phyloP scores from a whole-genome alignment of 2,329 filamentous ascomycete genomes.

The Xylariaceae sp. region DNA sequence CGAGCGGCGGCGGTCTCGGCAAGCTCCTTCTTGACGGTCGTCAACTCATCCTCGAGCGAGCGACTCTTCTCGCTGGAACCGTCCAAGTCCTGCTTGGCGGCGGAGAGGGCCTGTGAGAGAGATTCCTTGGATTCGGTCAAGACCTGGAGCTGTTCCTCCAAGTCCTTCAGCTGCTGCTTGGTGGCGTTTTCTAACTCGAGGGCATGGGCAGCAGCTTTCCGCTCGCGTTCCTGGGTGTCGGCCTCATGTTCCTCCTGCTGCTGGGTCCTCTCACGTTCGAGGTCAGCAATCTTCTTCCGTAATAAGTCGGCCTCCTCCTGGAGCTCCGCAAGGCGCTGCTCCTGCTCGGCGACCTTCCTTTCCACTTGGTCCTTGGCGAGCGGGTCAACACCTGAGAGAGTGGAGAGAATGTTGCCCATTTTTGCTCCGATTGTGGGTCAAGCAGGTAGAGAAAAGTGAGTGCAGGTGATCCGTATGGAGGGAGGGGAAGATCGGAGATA shows the following conservation, averaged over 20 bases:
- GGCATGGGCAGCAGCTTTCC: constrained; percentile 27
- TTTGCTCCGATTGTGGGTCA: constrained; percentile 5
- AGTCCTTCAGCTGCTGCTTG: constrained; percentile 20
- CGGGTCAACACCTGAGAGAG: constrained; percentile 35
- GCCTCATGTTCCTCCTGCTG: constrained; percentile 34
- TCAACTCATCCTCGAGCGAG: constrained; percentile 33
- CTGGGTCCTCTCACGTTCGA: constrained; percentile 32
- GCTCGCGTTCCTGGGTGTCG: constrained; percentile 31
- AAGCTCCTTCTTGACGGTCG: constrained; percentile 34
- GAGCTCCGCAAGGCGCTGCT: constrained; percentile 34
- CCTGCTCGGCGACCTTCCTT: constrained; percentile 37
- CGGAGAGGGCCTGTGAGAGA: constrained; percentile 31
- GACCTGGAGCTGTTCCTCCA: constrained; percentile 24
- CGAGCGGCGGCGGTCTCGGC: constrained; percentile 33
- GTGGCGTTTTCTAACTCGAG: constrained; percentile 25
- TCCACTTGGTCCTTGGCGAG: constrained; percentile 32
- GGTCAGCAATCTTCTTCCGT: constrained; percentile 35
- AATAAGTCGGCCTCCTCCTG: constrained; percentile 36
- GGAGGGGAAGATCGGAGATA: not conserved
- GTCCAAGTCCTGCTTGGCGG: constrained; percentile 33
- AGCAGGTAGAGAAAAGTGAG: not conserved
- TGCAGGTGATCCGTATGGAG: not conserved
- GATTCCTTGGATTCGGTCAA: constrained; percentile 24
- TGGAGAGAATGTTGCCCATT: constrained; percentile 40
- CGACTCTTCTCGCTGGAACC: constrained; percentile 34